phyloP scores from a whole-genome alignment of 768 basidiomycete genomes.

The Tricholoma sp. region DNA sequence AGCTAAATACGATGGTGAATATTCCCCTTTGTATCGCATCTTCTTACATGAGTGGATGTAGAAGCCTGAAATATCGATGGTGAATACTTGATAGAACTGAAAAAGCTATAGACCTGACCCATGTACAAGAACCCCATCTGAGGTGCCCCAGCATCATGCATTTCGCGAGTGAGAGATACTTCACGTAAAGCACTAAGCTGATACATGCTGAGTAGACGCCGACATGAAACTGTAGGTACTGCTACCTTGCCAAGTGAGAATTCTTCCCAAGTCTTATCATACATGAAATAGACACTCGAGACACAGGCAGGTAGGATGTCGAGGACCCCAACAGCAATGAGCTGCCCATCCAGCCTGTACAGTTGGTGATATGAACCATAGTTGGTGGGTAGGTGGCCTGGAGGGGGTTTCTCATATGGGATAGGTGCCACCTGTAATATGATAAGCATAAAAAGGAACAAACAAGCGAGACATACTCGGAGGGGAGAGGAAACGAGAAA shows the following conservation, averaged over 20 bases:
- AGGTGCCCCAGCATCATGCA: slow-evolving; percentile 61
- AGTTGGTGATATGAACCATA: slow-evolving; percentile 95
- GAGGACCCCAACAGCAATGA: slow-evolving; percentile 83
- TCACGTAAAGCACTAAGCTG: slow-evolving; percentile 87
- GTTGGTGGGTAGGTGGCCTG: slow-evolving; percentile 57
- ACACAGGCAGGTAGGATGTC: slow-evolving; percentile 88
- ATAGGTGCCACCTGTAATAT: slow-evolving; percentile 52
- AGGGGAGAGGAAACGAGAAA: slow-evolving; percentile 84
- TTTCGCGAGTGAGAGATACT: slow-evolving; percentile 67
- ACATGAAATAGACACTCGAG: slow-evolving; percentile 85
- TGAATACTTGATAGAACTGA: background rate
- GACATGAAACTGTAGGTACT: background rate
- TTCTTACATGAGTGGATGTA: slow-evolving; percentile 92
- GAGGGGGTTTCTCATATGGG: slow-evolving; percentile 44
- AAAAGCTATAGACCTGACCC: slow-evolving; percentile 45
- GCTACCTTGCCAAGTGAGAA: slow-evolving; percentile 75
- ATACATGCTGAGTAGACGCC: background rate
- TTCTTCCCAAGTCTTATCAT: slow-evolving; percentile 63
- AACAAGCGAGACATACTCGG: slow-evolving; percentile 37
- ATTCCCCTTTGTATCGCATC: slow-evolving; percentile 97
- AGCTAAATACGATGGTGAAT: slow-evolving; percentile 77
- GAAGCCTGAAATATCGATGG: slow-evolving; percentile 53
- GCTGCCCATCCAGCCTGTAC: slow-evolving; percentile 74
- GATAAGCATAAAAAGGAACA: background rate
- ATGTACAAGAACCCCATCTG: slow-evolving; percentile 75